Evolutionary conservation across 495 filamentous ascomycete species (phyloP), one percentile per base, ranked within the genome.

Genomic region (Cairneyella variabilis): DNA sequence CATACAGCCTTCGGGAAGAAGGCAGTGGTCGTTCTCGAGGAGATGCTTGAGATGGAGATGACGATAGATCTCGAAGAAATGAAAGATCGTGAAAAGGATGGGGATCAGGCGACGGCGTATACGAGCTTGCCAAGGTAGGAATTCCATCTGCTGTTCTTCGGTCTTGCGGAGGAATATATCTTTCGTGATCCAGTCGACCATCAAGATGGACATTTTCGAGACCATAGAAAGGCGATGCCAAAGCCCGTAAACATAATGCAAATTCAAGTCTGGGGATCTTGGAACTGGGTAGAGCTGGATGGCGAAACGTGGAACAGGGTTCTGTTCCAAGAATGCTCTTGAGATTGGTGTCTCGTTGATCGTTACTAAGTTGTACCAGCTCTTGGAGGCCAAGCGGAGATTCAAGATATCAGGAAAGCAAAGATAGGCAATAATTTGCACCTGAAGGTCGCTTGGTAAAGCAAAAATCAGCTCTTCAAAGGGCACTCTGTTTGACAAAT

Each of bases 11-110:
- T 23, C 27, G 14, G 11, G 38, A 18, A 18, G 30, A 8, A 54
- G 18, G 7, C 11, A 23, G 6, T 16, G 16, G 8, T 23, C 37
- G 17, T 47, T 27, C 23, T 23, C 16, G 30, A 65, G 64, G 23
- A 78, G 65, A 48, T 75, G 75, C 47, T 77, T 54, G 12, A 76
- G 53, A 57, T 78, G 74, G n/a, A 75, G 67, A 28, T 69, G 66
- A 40, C 76, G 73, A 58, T 75, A 78, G 1, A 65, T 76, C 51
- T 79, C 76, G 58, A 79, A 78, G 54, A 79, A 79, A 58, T 79
- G 76, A 51, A 77, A 77, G 23, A 77, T 60, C 17, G 76, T 79
- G 46, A 78, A 78, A 5, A 79, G 58, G 20, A 75, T 40, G 1
- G 76, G 76, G 36, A 79, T 74, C 26, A 79, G 60, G 42, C 76